Conservation (phyloP, 169 alveolate species). For the Plasmodium gonderi region DNA sequence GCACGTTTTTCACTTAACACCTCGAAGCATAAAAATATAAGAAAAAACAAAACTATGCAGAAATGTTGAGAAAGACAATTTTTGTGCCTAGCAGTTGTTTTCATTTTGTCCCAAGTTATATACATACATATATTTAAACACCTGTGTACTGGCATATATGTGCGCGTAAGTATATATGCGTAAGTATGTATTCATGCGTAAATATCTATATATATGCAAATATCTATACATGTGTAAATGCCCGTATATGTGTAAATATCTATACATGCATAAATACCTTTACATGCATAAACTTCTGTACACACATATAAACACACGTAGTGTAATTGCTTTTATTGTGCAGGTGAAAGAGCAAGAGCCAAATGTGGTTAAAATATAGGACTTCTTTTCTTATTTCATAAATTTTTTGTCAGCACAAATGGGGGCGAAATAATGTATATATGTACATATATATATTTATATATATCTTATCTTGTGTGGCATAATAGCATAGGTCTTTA, state of each 20-base stretch:
- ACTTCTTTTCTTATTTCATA: background rate
- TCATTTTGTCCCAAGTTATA: conserved; percentile 1
- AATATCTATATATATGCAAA: background rate
- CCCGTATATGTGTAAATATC: background rate
- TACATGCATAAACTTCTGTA: background rate
- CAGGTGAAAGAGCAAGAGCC: background rate
- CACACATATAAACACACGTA: background rate
- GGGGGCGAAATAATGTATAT: background rate
- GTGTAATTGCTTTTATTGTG: background rate
- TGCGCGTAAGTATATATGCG: background rate
- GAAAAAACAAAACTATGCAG: background rate
- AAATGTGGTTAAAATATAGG: background rate
- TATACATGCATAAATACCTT: background rate
- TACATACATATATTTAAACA: background rate
- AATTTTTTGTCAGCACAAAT: background rate
- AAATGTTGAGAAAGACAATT: background rate
- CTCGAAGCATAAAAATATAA: conserved; percentile 1
- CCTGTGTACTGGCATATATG: background rate
- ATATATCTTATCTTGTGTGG: background rate
- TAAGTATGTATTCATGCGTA: background rate
- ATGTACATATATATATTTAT: too few relatives aligned
- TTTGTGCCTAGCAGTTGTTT: background rate
- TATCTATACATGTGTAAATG: background rate
- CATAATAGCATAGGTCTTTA: background rate
- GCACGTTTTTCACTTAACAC: background rate